Evolutionary conservation across 306 rosid genomes (phyloP).

Genomic region (Prunus kanzakura): DNA sequence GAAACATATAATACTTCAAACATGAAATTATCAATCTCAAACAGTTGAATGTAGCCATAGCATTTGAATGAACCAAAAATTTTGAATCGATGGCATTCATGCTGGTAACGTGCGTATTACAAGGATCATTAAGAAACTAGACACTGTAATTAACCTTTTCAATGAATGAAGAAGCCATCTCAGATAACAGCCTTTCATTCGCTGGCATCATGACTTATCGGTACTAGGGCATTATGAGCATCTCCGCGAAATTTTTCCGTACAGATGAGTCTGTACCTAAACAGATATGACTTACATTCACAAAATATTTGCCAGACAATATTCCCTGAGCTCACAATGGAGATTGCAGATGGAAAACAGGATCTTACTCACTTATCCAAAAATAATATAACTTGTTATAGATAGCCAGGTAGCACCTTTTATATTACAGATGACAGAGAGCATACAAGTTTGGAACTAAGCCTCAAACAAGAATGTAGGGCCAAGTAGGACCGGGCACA

Average conservation of each 20-base stretch:
- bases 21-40: neutral
- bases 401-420: neutral
- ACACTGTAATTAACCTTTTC: neutral
- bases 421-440: constrained; percentile 8
- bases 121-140: neutral
- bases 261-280: neutral
- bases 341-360: neutral
- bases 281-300: neutral
- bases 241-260: neutral
- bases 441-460: neutral
- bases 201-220: neutral
- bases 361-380: neutral
- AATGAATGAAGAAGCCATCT: neutral
- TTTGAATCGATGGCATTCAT: neutral
- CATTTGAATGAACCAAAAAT: neutral
- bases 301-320: neutral
- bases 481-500: neutral
- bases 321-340: neutral
- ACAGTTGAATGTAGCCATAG: neutral
- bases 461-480: neutral
- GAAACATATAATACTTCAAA: neutral
- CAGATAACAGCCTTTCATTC: neutral
- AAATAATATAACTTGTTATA: neutral
- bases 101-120: neutral
- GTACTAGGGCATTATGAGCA: neutral